Evolutionary conservation across 176 grass and related monocot species (phyloP), one percentile per base, ranked within the genome.

Genomic region (Chloris gayana): DNA sequence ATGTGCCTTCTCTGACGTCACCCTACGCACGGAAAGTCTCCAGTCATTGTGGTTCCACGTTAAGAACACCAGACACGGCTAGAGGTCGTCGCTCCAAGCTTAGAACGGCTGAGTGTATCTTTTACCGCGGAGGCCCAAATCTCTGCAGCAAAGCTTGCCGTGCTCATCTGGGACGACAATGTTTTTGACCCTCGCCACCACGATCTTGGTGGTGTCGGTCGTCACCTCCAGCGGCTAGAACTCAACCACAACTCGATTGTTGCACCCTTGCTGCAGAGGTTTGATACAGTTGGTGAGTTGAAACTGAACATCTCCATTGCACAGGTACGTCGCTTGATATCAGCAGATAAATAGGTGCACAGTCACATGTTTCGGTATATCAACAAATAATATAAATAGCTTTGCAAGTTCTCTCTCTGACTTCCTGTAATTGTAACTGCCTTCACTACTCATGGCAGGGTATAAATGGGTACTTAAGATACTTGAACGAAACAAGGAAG

Each of bases 231-330:
- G 5, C 21, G 5, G 3, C 31, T 79, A 14, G 0, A 26, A 5
- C 18, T 9, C 14, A 2, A 0, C 10, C 1, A 0, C n/a, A 25
- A 1, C 0, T 6, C 11, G 22, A 2, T 0, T 6, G 5, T 21
- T 0, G 12, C 3, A 0, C 8, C 62, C 1, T 12, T 79, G 31
- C 18, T 51, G 32, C 13, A 37, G 8, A 19, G 3, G 6, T 67
- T 79, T 0, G 22, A 53, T 17, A n/a, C 27, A 42, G 73, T 75
- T 75, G 34, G 27, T 27, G n/a, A 61, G 0, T 61, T 76, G 35
- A 10, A 5, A 2, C 3, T 75, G n/a, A 0, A 0, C 2, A 38
- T 58, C 3, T 5, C 0, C 34, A 27, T 61, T 61, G 0, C 12
- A 10, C 2, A 11, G 34, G 73, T 60, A 14, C 27, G 34, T 54